Evolutionary conservation across 1,139 yeast species (phyloP).

Genomic region (Candida dubliniensis): DNA sequence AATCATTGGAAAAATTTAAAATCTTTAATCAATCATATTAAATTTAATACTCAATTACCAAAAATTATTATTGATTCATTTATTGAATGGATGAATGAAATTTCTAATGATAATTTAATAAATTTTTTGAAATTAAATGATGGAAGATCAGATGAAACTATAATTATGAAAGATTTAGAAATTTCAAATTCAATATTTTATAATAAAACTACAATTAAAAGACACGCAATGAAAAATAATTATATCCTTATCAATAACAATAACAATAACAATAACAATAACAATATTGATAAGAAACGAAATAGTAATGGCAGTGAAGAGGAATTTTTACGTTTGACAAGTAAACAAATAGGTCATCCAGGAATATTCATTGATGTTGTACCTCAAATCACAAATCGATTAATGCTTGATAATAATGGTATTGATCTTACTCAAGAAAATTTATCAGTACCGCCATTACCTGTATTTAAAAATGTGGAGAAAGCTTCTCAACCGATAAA

Average conservation of each 20-base stretch:
- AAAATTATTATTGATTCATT: constrained; percentile 44
- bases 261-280: constrained; percentile 13
- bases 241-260: constrained; percentile 17
- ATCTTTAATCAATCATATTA: constrained; percentile 43
- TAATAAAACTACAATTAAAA: constrained; percentile 24
- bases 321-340: constrained; percentile 30
- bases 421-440: constrained; percentile 24
- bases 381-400: constrained; percentile 56
- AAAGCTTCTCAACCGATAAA: constrained; percentile 45
- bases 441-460: constrained; percentile 41
- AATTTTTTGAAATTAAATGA: constrained; percentile 13
- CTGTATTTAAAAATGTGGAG: constrained; percentile 63
- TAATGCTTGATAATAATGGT: constrained; percentile 29
- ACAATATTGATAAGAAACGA: constrained; percentile 2
- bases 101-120: constrained; percentile 27
- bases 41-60: constrained; percentile 47
- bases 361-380: constrained; percentile 51
- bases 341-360: constrained; percentile 59
- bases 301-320: constrained; percentile 18
- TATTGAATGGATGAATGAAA: constrained; percentile 21
- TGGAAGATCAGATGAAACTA: constrained; percentile 20
- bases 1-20: constrained; percentile 45
- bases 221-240: constrained; percentile 24
- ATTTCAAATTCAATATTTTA: constrained; percentile 28
- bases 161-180: constrained; percentile 26